Conservation (phyloP, 768 basidiomycete genomes). For the Phanerodontia chrysosporium region DNA sequence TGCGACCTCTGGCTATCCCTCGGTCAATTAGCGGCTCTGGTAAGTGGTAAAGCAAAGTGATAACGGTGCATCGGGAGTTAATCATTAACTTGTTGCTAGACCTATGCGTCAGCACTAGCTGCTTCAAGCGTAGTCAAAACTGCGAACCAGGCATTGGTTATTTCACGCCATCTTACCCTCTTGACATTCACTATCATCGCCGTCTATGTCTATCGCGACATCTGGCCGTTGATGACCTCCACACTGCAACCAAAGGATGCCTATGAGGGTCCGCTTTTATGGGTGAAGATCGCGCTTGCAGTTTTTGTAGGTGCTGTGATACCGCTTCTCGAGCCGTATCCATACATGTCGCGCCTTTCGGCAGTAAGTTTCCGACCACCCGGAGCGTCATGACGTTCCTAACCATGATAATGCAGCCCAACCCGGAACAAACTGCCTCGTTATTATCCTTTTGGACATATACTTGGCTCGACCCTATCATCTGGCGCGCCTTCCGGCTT, state of each 20-base stretch:
- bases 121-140: conserved; percentile 4
- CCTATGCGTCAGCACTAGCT: no score
- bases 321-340: conserved; percentile 11
- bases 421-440: conserved; percentile 24
- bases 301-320: conserved; percentile 27
- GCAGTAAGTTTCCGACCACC: conserved; percentile 3
- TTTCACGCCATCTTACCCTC: conserved; percentile 5
- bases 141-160: neutral
- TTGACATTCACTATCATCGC: conserved; percentile 9
- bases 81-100: no score
- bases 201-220: conserved; percentile 27
- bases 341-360: conserved; percentile 5
- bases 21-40: no score
- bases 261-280: conserved; percentile 27
- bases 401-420: conserved; percentile 6
- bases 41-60: no score
- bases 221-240: conserved; percentile 35
- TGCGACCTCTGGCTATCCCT: no score
- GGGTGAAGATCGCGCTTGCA: conserved; percentile 30
- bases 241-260: conserved; percentile 30
- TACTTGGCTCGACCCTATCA: conserved; percentile 31
- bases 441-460: conserved; percentile 33
- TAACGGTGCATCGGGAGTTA: no score
- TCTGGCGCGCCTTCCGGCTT: conserved; percentile 25
- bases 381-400: no score